These are phyloP conservation scores for Phoenix dactylifera DNA, from an alignment of 176 grass and related monocot species.

Conservation along the genomic window DNA sequence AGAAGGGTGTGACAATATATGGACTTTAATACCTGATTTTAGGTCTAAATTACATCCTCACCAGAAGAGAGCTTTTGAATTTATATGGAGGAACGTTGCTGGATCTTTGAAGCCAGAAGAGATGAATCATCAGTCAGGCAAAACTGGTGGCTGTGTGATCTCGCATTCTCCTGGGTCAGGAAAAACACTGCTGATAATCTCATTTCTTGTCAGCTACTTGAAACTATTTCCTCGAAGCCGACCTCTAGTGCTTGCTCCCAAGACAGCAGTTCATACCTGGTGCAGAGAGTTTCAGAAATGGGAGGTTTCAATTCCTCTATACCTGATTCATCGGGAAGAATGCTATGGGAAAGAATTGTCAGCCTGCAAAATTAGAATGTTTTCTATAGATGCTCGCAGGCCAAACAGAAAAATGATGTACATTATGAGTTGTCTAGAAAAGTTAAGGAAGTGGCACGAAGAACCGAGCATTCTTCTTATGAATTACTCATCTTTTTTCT, in stretches of 20 bases:
- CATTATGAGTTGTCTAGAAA: conserved; percentile 62
- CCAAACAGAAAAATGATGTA: conserved; percentile 25
- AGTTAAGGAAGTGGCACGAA: conserved; percentile 72
- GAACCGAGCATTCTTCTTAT: conserved; percentile 73
- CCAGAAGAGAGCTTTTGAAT: conserved; percentile 81
- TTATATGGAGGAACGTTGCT: conserved; percentile 70
- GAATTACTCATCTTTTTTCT: conserved; percentile 73
- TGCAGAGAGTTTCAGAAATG: conserved; percentile 75
- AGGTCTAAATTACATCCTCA: conserved; percentile 55
- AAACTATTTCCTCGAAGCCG: conserved; percentile 63
- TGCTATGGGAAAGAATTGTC: conserved; percentile 19
- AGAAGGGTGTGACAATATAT: conserved; percentile 43
- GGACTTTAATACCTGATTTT: conserved; percentile 50
- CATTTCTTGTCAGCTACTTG: conserved; percentile 81
- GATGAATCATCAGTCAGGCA: conserved; percentile 30
- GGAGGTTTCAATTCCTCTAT: conserved; percentile 49
- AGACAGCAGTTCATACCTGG: conserved; percentile 82
- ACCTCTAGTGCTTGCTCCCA: conserved; percentile 76
- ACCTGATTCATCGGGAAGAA: conserved; percentile 41
- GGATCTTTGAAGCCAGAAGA: conserved; percentile 52
- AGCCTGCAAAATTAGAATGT: conserved; percentile 24
- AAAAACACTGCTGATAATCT: conserved; percentile 70
- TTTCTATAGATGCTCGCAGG: conserved; percentile 20
- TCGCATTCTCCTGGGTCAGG: conserved; percentile 88
- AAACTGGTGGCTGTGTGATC: conserved; percentile 73